Base-by-base conservation (phyloP, 2,329 filamentous ascomycete species). In the Exophiala calicioides region DNA sequence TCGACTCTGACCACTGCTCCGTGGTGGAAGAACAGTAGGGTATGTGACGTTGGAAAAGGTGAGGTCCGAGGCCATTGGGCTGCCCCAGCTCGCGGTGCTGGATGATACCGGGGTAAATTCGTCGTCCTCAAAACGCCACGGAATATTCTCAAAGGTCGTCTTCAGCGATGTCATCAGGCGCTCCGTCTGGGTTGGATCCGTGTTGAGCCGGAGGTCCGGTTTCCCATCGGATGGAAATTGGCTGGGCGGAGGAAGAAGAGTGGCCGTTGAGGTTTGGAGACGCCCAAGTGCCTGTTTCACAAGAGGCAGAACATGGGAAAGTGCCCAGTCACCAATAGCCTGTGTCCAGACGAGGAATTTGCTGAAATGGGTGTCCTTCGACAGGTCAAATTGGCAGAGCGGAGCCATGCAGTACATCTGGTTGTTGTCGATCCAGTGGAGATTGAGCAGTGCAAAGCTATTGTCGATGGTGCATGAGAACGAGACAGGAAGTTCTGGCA, bases 391-490 rank as follows among this genome's bases (percentile, higher is more conserved):
- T 32, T 53, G 55, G 47, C 52, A 52, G 10, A 59, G 27, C 1
- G 55, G 53, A 3, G 57, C 44, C 56, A 59, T 59, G 47, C 47
- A 59, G 36, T 57, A 59, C 5, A 41, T 48, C 19, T 58, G 52
- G n/a, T 44, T 47, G 26, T 55, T 46, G 26, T 57, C 57, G 16
- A 59, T 47, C 57, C 57, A 59, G 29, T 59, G 57, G 18, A 58
- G 42, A 30, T 59, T 59, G 23, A 59, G 27, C 5, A 59, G 46
- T 5, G 57, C 57, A 33, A 54, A 52, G 1, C 47, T 45, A 31
- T 58, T 57, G 37, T 59, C 56, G 24, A 58, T 58, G 18, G 42
- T 42, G 35, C 57, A 59, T 1, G 53, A 57, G 27, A 59, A 59
- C 4, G 57, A 33, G 5, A 55, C 39, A 6, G 57, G 55, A 4